Evolutionary conservation across 345 rosid species (phyloP), one percentile per base, ranked within the genome.

Genomic region (Passiflora organensis): DNA sequence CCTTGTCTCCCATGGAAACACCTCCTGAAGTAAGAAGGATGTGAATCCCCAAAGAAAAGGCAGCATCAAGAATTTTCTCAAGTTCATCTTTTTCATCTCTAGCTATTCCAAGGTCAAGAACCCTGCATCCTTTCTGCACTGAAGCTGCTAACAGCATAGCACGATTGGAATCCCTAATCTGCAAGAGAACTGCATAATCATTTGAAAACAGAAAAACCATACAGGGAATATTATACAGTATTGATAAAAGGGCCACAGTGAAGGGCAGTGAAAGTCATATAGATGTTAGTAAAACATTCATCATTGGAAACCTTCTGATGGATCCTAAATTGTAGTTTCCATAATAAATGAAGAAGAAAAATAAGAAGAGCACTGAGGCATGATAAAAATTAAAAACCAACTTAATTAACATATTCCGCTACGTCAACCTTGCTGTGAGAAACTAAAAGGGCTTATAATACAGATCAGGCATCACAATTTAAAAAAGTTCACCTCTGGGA

Each of bases 1-100:
- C 99, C 68, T 67, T 86, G 82, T 93, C 99, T 56, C 97, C 97
- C 97, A 93, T 93, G 58, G 99, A 93, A 73, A 93, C 94, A 67
- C 99, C 99, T 5, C 99, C 97, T 55, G 97, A 93, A 63, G 91
- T 89, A 56, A 93, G 58, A 62, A 93, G 79, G 66, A 93, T 82
- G 78, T 85, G 76, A 41, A 83, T 78, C 36, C 85, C 91, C 56
- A 86, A 64, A 59, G 83, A 72, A 63, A 79, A 54, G 36, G 85
- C 91, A 63, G 68, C 62, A 60, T 86, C 79, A 62, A 93, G 60
- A 47, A 77, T 70, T 68, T 64, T 79, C 69, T 85, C 84, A 66
- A 84, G 84, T 54, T 86, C 84, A 32, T 80, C 83, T 66, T 71
- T 67, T 37, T 89, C 78, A 75, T 93, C 97, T 75, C 72, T 64